Base-by-base conservation (phyloP, 495 filamentous ascomycete genomes). In the Neurospora sp. region DNA sequence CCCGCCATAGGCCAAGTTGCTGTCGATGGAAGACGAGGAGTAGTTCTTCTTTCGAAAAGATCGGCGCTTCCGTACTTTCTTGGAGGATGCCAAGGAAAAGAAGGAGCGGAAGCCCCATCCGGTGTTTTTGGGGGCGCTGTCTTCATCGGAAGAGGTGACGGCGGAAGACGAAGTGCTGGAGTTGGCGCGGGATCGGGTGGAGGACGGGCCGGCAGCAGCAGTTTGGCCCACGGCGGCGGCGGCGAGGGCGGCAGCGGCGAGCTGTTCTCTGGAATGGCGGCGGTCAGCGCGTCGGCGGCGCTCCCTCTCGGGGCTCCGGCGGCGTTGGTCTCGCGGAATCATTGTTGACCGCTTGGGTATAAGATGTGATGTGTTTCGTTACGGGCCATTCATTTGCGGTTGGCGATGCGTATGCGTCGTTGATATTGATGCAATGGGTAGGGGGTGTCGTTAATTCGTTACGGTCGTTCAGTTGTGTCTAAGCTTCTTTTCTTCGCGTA, bases 1-100 rank as follows among this genome's bases (percentile, higher is more conserved):
- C 10, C 86, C 87, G 41, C 87, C 87, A 73, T 89, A 89, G 31
- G 86, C 87, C 59, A 89, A 76, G 70, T 88, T 86, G 54, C 82
- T 84, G 70, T 86, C 83, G 46, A 88, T 79, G 5, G 84, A 85
- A 7, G 83, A 85, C 5, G 82, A 83, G 20, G 84, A 86, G 27
- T 79, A 82, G 76, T 87, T 88, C 42, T 82, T 84, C 39, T 75
- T 78, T 69, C 80, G 81, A 23, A 87, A 79, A 4, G 79, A 81
- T 39, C 85, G 79, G 41, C 82, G 81, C 70, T 79, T 82, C 69
- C 83, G 84, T 40, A 85, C 84, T 75, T 82, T 83, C 77, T 84
- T 82, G 71, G 78, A 77, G 38, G 79, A 76, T 12, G 77, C 75
- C 59, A 76, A 71, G 46, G 81, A 77, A 73, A 86, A 85, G 75